Conservation (phyloP, 2,329 filamentous ascomycete genomes). For the Fusarium subglutinans region DNA sequence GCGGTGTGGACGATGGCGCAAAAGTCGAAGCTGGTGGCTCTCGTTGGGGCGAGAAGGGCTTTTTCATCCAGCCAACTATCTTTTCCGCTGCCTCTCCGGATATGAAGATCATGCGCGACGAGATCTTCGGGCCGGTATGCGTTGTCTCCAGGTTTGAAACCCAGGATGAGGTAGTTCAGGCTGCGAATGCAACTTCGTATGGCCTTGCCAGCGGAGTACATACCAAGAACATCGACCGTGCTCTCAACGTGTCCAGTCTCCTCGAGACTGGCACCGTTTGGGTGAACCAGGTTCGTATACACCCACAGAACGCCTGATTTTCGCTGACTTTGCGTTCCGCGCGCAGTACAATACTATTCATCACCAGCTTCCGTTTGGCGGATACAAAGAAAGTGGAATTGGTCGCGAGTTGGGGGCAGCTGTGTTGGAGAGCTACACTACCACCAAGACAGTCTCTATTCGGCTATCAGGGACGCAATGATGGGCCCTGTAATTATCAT, state of each 20-base stretch:
- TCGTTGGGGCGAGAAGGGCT: background rate
- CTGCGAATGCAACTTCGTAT: rapidly evolving
- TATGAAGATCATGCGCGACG: background rate
- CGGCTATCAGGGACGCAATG: background rate
- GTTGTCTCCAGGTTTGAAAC: background rate
- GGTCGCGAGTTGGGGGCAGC: background rate
- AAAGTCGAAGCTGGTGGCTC: background rate
- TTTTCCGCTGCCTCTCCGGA: background rate
- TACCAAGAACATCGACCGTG: background rate
- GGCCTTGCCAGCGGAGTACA: background rate
- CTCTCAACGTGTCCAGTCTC: background rate
- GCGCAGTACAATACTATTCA: background rate
- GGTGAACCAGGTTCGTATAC: background rate
- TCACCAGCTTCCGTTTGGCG: background rate
- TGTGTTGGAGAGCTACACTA: background rate
- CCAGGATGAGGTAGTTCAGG: background rate
- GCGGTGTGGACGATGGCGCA: background rate
- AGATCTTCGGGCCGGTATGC: rapidly evolving
- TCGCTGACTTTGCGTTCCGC: background rate
- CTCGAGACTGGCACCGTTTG: background rate
- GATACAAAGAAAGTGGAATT: background rate
- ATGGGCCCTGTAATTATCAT: rapidly evolving
- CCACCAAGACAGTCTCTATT: background rate
- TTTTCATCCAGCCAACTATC: rapidly evolving
- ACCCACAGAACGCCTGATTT: rapidly evolving